A percentile compares a stretch with the other conserved stretches of the same genome.
These are phyloP conservation scores for Colletotrichum sp. DNA, from an alignment of 2,329 filamentous ascomycete species.

Conservation along the genomic window DNA sequence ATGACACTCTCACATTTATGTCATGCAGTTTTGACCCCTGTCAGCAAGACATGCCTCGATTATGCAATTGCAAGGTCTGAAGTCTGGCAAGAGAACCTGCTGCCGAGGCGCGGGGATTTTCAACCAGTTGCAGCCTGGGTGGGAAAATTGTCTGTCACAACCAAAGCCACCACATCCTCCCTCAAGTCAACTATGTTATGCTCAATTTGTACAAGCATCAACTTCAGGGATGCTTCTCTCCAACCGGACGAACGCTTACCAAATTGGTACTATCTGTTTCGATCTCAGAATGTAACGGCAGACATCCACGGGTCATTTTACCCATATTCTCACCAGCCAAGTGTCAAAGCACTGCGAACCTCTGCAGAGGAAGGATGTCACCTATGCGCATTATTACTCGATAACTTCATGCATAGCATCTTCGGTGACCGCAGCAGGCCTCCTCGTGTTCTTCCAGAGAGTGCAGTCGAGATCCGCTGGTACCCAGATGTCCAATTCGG, in stretches of 20 bases:
- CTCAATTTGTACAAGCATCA: not conserved
- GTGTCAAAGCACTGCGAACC: rapidly evolving
- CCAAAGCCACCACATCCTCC: too few species aligned
- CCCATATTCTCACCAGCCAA: rapidly evolving
- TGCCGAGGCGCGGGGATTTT: too few species aligned
- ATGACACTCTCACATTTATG: too few species aligned
- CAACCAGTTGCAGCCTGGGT: too few species aligned
- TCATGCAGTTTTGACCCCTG: too few species aligned
- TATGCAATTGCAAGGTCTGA: too few species aligned
- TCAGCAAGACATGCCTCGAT: too few species aligned
- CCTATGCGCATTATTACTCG: not conserved
- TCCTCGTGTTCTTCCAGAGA: rapidly evolving
- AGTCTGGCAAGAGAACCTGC: too few species aligned
- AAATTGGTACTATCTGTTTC: not conserved
- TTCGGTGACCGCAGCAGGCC: not conserved
- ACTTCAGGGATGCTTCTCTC: rapidly evolving
- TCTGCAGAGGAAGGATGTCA: rapidly evolving
- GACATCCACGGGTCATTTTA: not conserved
- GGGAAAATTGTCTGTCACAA: too few species aligned
- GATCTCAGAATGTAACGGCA: rapidly evolving
- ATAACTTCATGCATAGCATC: not conserved
- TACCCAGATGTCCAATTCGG: not conserved
- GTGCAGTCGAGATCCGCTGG: not conserved
- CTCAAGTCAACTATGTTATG: too few species aligned
- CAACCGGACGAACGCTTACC: not conserved